phyloP scores from a whole-genome alignment of 345 rosid genomes.

The Tarenaya hassleriana region DNA sequence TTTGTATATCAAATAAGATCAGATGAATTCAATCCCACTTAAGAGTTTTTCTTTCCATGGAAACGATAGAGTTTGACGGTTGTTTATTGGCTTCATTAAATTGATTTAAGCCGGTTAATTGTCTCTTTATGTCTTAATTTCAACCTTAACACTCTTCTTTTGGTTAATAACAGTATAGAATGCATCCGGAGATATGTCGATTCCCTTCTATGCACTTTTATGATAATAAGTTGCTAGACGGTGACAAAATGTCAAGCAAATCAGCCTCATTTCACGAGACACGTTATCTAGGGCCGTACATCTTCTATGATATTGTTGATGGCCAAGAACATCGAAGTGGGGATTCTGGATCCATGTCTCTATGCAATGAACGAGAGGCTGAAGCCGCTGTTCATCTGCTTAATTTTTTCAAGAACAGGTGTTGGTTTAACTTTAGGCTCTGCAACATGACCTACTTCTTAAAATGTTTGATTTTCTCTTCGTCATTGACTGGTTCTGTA shows the following conservation, averaged over 20 bases:
- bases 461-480: conserved; percentile 3
- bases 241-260: conserved; percentile 56
- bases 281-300: conserved; percentile 67
- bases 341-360: conserved; percentile 65
- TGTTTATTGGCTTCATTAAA: too few relatives aligned
- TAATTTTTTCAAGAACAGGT: conserved; percentile 67
- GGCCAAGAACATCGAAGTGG: conserved; percentile 76
- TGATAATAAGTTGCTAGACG: conserved; percentile 76
- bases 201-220: conserved; percentile 93
- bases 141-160: conserved; percentile 18
- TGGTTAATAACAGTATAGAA: conserved; percentile 74
- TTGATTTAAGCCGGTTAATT: neutral
- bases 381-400: conserved; percentile 85
- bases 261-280: conserved; percentile 68
- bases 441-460: conserved; percentile 6
- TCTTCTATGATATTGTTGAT: conserved; percentile 71
- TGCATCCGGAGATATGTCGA: conserved; percentile 93
- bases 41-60: neutral
- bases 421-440: conserved; percentile 2
- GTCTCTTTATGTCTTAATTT: conserved; percentile 6
- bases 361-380: conserved; percentile 79
- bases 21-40: neutral
- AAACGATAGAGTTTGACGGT: too few relatives aligned
- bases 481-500: conserved; percentile 14
- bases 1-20: neutral